Base-by-base conservation (phyloP, 1,139 yeast genomes). In the Yarrowia galli region DNA sequence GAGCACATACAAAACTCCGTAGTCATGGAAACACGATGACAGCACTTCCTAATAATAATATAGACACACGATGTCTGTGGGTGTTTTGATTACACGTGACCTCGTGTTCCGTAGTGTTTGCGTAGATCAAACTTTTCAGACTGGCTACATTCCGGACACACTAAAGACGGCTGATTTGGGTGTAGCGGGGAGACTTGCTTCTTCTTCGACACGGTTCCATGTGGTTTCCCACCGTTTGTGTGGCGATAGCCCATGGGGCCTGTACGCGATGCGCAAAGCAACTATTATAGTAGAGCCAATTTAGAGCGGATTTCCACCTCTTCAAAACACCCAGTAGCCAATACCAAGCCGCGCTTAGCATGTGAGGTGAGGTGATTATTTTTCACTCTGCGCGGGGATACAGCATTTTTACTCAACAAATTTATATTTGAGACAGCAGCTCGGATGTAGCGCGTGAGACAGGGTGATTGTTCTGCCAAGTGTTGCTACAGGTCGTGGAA, bases 341-440 rank as follows among this genome's bases (percentile, higher is more conserved):
- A n/a, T n/a, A 40, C 20, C 51, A 46, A 46, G 35, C n/a, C 28
- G 35, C 8, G 18, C 32, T 28, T 28, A 28, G 32, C 32, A 28
- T 28, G 32, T 28, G 32, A 28, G 32, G 56, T 32, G 23, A 16
- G 32, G 56, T 32, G 23, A 16, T 10, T 20, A 13, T 32, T 32
- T 32, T 49, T 32, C 23, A 13, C 23, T 18, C 38, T n/a, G 23
- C 23, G 40, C 38, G 38, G 38, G 23, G 40, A 28, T 8, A 18
- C 16, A 7, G 46, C 23, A 3, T 4, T 40, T 8, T 32, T 12
- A 35, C 58, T 51, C 58, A 51, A 51, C 43, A 51, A 20, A 8
- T 18, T 35, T 35, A 10, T 36, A 15, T 22, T 18, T 51, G 58
- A 51, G 58, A 51, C 58, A 51, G 43, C 58, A 51, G 18, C 58